These are phyloP conservation scores for Cryptococcus deneoformans DNA, from an alignment of 1,284 basidiomycete genomes.

Conservation along the genomic window DNA sequence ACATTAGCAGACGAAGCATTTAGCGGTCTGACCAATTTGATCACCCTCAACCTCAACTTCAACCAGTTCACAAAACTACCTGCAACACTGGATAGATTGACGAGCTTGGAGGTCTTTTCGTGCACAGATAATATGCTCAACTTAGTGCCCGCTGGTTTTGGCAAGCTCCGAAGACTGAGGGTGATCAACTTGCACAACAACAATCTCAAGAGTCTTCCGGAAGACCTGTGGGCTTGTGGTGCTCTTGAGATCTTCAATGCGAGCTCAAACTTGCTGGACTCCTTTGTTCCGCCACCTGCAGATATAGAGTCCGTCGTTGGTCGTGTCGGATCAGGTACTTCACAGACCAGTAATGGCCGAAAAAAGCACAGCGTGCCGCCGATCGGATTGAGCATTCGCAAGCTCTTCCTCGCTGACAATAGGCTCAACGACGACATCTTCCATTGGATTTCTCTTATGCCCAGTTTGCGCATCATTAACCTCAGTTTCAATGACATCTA, in stretches of 20 bases:
- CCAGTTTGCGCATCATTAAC: conserved; percentile 78
- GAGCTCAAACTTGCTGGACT: conserved; percentile 80
- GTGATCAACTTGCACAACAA: conserved; percentile 88
- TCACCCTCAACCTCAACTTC: conserved; percentile 71
- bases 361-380: conserved; percentile 36
- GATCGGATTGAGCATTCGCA: conserved; percentile 28
- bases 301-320: conserved; percentile 23
- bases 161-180: conserved; percentile 71
- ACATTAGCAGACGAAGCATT: conserved; percentile 72
- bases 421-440: conserved; percentile 78
- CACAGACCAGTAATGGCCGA: background rate
- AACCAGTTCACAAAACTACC: conserved; percentile 86
- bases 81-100: conserved; percentile 71
- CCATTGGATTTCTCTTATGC: conserved; percentile 68
- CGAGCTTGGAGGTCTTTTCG: conserved; percentile 68
- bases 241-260: conserved; percentile 74
- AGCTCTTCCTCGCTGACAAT: conserved; percentile 88
- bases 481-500: conserved; percentile 95
- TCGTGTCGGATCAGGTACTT: conserved; percentile 8
- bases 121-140: conserved; percentile 89
- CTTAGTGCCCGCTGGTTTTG: conserved; percentile 73
- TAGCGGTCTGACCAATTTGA: conserved; percentile 69
- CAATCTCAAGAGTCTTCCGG: conserved; percentile 74
- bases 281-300: conserved; percentile 65
- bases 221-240: conserved; percentile 79